phyloP scores from a whole-genome alignment of 2,329 filamentous ascomycete genomes.

The Penicillium frequentans region DNA sequence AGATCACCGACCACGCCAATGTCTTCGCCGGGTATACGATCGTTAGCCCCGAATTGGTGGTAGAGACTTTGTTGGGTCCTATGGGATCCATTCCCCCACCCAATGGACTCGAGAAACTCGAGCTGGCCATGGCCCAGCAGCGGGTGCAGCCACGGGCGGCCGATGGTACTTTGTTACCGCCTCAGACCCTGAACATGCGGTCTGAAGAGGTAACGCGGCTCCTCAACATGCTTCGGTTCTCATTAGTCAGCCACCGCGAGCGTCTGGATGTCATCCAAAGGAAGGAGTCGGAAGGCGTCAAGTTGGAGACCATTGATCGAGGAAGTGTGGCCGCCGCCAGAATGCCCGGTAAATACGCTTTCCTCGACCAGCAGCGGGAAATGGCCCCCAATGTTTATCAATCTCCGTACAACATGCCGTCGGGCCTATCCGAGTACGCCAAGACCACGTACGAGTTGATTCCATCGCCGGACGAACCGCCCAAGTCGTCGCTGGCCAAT shows the following conservation, averaged over 20 bases:
- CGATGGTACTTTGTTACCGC: slow-evolving; percentile 39
- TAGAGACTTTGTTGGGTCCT: slow-evolving; percentile 43
- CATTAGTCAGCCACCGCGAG: slow-evolving; percentile 41
- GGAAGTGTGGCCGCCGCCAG: slow-evolving; percentile 31
- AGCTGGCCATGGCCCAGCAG: slow-evolving; percentile 46
- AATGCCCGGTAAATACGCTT: slow-evolving; percentile 40
- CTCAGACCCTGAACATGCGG: slow-evolving; percentile 44
- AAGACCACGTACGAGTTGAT: slow-evolving; percentile 39
- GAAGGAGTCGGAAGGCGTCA: slow-evolving; percentile 36
- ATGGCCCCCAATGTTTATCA: slow-evolving; percentile 41
- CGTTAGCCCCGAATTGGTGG: slow-evolving; percentile 45
- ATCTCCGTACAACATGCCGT: slow-evolving; percentile 46
- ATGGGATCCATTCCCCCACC: slow-evolving; percentile 41
- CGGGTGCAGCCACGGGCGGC: slow-evolving; percentile 40
- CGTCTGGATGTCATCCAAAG: slow-evolving; percentile 40
- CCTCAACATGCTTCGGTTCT: slow-evolving; percentile 46
- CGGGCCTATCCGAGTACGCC: slow-evolving; percentile 44
- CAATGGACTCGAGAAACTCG: slow-evolving; percentile 45
- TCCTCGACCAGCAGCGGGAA: slow-evolving; percentile 40
- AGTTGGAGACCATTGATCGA: slow-evolving; percentile 33
- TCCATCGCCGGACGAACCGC: slow-evolving; percentile 34
- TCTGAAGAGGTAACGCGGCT: slow-evolving; percentile 45
- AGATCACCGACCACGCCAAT: slow-evolving; percentile 48
- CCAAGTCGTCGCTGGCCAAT: slow-evolving; percentile 42
- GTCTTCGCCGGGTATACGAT: slow-evolving; percentile 45